A percentile compares a stretch with the other conserved stretches of the same genome.
Evolutionary conservation across 192 early-diverging fungal genomes (phyloP).

Genomic region (Coemansia sp.): DNA sequence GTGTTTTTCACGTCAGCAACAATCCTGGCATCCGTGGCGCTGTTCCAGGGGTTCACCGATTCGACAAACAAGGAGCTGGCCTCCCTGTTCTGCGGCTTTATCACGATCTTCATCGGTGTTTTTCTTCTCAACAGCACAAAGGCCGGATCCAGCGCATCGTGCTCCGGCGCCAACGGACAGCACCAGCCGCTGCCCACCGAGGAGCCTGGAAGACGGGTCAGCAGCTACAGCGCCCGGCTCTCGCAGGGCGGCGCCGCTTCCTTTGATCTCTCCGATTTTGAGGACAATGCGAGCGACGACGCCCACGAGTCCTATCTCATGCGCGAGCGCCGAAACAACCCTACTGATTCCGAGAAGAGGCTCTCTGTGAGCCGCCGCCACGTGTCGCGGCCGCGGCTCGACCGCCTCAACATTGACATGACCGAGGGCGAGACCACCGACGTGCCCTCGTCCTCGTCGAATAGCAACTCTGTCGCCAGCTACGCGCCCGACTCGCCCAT

Average conservation of each 20-base stretch:
- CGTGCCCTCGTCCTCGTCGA: conserved; percentile 37
- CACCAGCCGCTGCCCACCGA: conserved; percentile 51
- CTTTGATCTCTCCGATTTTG: conserved; percentile 46
- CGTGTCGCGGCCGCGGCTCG: conserved; percentile 11
- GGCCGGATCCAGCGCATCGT: conserved; percentile 2
- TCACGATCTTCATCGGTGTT: conserved; percentile 92
- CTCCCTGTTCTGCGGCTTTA: conserved; percentile 84
- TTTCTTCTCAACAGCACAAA: conserved; percentile 72
- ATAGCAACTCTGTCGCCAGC: conserved; percentile 38
- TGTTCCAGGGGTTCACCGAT: conserved; percentile 86
- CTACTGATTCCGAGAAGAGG: conserved; percentile 38
- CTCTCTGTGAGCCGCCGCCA: conserved; percentile 26
- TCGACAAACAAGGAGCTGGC: conserved; percentile 70
- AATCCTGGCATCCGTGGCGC: conserved; percentile 82
- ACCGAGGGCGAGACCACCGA: conserved; percentile 36
- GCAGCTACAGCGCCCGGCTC: conserved; percentile 26
- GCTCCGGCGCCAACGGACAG: conserved; percentile 13
- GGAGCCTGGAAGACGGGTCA: conserved; percentile 35
- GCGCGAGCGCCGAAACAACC: conserved; percentile 33
- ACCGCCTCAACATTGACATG: conserved; percentile 8
- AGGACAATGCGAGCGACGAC: conserved; percentile 23
- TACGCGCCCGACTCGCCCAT: conserved; percentile 30
- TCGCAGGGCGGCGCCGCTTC: conserved; percentile 14
- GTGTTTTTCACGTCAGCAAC: conserved; percentile 96
- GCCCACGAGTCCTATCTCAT: conserved; percentile 45